These are phyloP conservation scores for Coniochaeta sp. DNA, from an alignment of 2,329 filamentous ascomycete genomes.

Conservation along the genomic window DNA sequence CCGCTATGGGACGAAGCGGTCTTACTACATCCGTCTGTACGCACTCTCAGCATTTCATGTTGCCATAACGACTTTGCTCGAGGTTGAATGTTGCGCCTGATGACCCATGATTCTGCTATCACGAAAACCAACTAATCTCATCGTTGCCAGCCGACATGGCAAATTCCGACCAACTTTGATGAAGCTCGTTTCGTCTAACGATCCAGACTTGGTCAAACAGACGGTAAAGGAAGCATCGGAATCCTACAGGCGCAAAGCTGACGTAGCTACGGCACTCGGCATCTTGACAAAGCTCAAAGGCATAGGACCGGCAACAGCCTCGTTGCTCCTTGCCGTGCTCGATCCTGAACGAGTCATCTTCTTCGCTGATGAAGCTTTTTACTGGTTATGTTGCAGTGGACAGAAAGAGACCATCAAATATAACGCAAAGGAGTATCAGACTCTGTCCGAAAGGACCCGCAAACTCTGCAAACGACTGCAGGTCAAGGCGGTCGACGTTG, in stretches of 20 bases:
- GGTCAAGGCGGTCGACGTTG: conserved; percentile 54
- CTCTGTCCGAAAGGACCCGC: conserved; percentile 37
- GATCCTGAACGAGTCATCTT: conserved; percentile 56
- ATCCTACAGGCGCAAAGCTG: conserved; percentile 29
- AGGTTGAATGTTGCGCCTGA: no score
- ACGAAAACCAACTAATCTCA: conserved; percentile 1
- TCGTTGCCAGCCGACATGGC: conserved; percentile 44
- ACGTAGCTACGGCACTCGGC: conserved; percentile 36
- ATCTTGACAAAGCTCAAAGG: conserved; percentile 57
- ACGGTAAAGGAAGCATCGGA: conserved; percentile 46
- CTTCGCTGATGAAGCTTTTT: conserved; percentile 74
- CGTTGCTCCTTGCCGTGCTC: conserved; percentile 61
- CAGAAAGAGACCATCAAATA: conserved; percentile 56
- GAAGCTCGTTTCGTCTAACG: conserved; percentile 56
- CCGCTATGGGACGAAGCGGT: neutral
- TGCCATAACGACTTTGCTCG: no score
- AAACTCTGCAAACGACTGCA: conserved; percentile 38
- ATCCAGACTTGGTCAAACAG: conserved; percentile 38
- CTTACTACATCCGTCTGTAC: no score
- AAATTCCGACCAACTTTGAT: conserved; percentile 55
- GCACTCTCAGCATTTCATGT: no score
- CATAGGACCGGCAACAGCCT: conserved; percentile 73
- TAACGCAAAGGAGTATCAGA: conserved; percentile 57
- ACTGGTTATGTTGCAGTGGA: conserved; percentile 57
- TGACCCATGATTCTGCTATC: neutral